phyloP scores from a whole-genome alignment of 768 basidiomycete genomes.

The Chalciporus piperatus region DNA sequence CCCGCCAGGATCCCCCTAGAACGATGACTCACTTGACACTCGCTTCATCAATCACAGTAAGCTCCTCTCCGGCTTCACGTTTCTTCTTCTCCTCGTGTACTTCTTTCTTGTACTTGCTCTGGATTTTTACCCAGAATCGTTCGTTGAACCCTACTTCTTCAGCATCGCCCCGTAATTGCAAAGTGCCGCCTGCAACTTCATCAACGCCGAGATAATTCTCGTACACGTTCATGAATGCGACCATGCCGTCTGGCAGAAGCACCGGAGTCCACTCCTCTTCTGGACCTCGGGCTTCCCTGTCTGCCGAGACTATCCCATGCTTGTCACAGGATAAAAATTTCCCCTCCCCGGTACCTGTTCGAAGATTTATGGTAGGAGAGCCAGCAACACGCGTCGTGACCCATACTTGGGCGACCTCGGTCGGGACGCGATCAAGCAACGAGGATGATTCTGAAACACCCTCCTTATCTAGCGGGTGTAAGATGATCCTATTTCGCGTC shows the following conservation, averaged over 20 bases:
- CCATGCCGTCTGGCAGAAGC: slow-evolving; percentile 79
- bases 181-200: slow-evolving; percentile 78
- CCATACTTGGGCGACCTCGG: slow-evolving; percentile 89
- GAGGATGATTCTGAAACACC: slow-evolving; percentile 42
- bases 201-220: slow-evolving; percentile 86
- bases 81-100: slow-evolving; percentile 74
- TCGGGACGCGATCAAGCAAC: slow-evolving; percentile 66
- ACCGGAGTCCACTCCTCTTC: slow-evolving; percentile 95
- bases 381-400: slow-evolving; percentile 85
- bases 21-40: slow-evolving; percentile 60
- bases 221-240: slow-evolving; percentile 84
- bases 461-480: slow-evolving; percentile 63
- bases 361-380: slow-evolving; percentile 78
- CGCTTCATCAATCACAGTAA: slow-evolving; percentile 64
- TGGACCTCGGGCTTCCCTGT: slow-evolving; percentile 85
- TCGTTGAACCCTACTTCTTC: slow-evolving; percentile 84
- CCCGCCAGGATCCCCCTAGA: slow-evolving; percentile 1
- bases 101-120: slow-evolving; percentile 85
- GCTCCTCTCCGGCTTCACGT: slow-evolving; percentile 53
- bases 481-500: slow-evolving; percentile 68
- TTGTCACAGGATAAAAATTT: slow-evolving; percentile 89
- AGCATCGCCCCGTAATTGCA: slow-evolving; percentile 79
- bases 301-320: slow-evolving; percentile 79
- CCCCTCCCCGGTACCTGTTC: slow-evolving; percentile 83
- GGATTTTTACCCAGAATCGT: slow-evolving; percentile 86